Evolutionary conservation across 2,329 filamentous ascomycete species (phyloP).

Genomic region (Aureobasidium subglaciale): DNA sequence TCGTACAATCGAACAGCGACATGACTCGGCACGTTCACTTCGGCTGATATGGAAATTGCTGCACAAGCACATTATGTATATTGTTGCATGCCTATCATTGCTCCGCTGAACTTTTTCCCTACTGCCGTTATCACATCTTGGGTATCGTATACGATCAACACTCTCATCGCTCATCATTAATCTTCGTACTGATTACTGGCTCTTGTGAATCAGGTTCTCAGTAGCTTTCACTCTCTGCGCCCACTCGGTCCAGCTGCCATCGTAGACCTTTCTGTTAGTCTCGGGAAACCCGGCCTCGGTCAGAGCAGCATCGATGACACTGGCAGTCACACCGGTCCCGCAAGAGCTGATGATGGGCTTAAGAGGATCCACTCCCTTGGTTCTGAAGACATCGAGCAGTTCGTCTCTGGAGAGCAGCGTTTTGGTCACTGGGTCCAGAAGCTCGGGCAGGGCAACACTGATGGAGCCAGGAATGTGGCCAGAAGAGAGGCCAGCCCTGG

Average conservation of each 20-base stretch:
- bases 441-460: slow-evolving; percentile 69
- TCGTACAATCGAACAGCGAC: no score
- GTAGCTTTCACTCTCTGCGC: slow-evolving; percentile 29
- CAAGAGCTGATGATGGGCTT: slow-evolving; percentile 83
- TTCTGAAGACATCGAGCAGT: slow-evolving; percentile 67
- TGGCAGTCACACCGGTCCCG: slow-evolving; percentile 90
- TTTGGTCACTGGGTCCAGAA: slow-evolving; percentile 80
- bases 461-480: slow-evolving; percentile 88
- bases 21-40: no score
- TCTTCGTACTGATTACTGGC: neutral
- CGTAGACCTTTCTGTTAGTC: slow-evolving; percentile 70
- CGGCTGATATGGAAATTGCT: no score
- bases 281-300: slow-evolving; percentile 68
- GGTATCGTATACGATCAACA: neutral
- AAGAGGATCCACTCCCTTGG: slow-evolving; percentile 69
- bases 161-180: neutral
- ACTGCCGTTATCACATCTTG: neutral
- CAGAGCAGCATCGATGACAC: slow-evolving; percentile 80
- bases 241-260: slow-evolving; percentile 82
- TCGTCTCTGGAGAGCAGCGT: slow-evolving; percentile 65
- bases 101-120: neutral
- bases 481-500: slow-evolving; percentile 71
- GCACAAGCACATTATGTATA: no score
- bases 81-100: no score
- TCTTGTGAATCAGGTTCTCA: slow-evolving; percentile 30